Conservation (phyloP, 306 rosid species). For the Psophocarpus tetragonolobus region DNA sequence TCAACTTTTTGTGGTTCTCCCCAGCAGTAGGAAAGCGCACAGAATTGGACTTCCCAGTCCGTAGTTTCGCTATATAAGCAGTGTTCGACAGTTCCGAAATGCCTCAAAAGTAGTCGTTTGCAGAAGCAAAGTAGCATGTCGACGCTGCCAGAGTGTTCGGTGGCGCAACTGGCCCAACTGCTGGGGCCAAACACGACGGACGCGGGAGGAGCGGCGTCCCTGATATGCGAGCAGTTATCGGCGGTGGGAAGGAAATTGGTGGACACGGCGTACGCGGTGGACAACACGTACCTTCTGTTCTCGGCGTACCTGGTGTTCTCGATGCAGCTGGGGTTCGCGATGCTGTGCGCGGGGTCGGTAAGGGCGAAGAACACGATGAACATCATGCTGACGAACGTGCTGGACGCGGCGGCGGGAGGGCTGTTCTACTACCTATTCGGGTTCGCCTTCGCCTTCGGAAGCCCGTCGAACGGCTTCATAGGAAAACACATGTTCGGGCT, state of each 20-base stretch:
- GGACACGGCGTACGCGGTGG: constrained; percentile 62
- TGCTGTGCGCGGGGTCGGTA: constrained; percentile 99
- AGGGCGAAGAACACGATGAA: constrained; percentile 99
- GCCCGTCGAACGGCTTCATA: constrained; percentile 82
- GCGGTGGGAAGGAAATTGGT: constrained; percentile 37
- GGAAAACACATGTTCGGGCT: constrained; percentile 82
- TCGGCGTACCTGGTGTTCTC: constrained; percentile 97
- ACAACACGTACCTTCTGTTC: constrained; percentile 82
- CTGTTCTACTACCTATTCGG: constrained; percentile 92
- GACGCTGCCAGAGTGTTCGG: constrained; percentile 46
- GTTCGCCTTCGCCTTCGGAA: constrained; percentile 85
- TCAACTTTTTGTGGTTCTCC: not conserved
- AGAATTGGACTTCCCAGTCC: not conserved
- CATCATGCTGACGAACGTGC: constrained; percentile 97
- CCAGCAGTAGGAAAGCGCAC: not conserved
- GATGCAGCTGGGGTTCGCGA: constrained; percentile 96
- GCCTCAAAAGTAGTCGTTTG: too few relatives aligned
- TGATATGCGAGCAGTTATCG: constrained; percentile 57
- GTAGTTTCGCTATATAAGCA: not conserved
- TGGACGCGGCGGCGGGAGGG: constrained; percentile 89
- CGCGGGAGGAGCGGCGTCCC: constrained; percentile 56
- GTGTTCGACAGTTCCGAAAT: too few relatives aligned
- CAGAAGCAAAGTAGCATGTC: too few relatives aligned
- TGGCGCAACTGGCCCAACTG: constrained; percentile 40
- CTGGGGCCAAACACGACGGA: constrained; percentile 67